Evolutionary conservation across 768 basidiomycete species (phyloP).

Genomic region (Auriscalpium microsporum): DNA sequence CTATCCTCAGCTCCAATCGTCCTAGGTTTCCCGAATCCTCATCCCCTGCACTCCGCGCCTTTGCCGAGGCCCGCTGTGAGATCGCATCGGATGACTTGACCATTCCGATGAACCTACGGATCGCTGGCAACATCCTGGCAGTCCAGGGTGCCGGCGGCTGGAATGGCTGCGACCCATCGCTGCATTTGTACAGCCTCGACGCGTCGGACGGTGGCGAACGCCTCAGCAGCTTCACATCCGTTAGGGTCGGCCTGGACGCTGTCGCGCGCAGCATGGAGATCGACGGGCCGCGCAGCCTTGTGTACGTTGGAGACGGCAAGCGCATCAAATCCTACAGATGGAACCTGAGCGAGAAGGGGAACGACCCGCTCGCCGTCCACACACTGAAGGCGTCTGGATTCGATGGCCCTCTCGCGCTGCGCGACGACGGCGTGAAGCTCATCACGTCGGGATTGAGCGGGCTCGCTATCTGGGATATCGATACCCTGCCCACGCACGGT

Average conservation of each 20-base stretch:
- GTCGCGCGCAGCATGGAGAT: slow-evolving; percentile 7
- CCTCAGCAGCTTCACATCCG: too few species aligned
- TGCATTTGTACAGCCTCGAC: neutral
- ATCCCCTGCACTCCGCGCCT: neutral
- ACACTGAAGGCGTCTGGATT: slow-evolving; percentile 21
- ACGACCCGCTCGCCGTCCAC: slow-evolving; percentile 21
- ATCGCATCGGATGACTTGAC: neutral
- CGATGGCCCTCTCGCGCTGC: slow-evolving; percentile 25
- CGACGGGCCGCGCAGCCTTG: slow-evolving; percentile 28
- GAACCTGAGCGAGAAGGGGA: slow-evolving; percentile 3
- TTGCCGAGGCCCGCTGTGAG: neutral
- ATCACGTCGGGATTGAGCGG: slow-evolving; percentile 28
- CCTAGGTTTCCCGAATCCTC: neutral
- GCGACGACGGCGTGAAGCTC: slow-evolving; percentile 19
- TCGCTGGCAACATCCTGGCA: neutral
- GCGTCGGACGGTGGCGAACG: neutral
- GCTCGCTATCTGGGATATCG: slow-evolving; percentile 30
- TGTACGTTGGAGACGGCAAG: slow-evolving; percentile 28
- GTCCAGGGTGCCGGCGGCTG: neutral
- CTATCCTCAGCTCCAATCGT: neutral
- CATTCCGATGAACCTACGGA: neutral
- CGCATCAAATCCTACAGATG: slow-evolving; percentile 33
- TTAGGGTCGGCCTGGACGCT: neutral
- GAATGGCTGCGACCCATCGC: neutral
- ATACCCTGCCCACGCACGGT: slow-evolving; percentile 25